Conservation (phyloP, 164 flowering plant species). For the Liquidambar formosana region DNA sequence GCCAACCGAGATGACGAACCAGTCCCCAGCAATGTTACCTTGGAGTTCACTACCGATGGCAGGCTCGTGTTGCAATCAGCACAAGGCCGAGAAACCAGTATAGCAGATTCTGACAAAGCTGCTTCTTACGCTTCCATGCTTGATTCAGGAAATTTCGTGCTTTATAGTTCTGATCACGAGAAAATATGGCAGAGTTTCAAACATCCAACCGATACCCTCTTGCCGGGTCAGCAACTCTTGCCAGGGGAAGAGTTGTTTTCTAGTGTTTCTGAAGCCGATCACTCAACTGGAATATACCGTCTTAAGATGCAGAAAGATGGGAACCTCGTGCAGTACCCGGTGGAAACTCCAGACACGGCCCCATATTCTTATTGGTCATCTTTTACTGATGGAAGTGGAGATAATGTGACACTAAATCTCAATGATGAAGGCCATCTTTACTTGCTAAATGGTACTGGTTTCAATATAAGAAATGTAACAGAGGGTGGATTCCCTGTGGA, state of each 20-base stretch:
- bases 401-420: conserved; percentile 16
- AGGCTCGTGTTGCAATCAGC: conserved; percentile 25
- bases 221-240: conserved; percentile 15
- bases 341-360: conserved; percentile 4
- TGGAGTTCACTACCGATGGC: conserved; percentile 29
- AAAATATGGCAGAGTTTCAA: conserved; percentile 41
- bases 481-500: not conserved
- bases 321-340: conserved; percentile 23
- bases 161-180: conserved; percentile 11
- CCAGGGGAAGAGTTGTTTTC: conserved; percentile 15
- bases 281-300: conserved; percentile 23
- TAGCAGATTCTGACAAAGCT: not conserved
- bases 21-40: conserved; percentile 23
- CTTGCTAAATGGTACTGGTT: conserved; percentile 14
- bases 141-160: conserved; percentile 41
- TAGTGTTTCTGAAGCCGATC: conserved; percentile 9
- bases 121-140: conserved; percentile 31
- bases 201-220: conserved; percentile 27
- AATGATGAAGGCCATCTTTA: conserved; percentile 24
- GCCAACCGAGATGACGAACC: conserved; percentile 28
- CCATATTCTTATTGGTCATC: conserved; percentile 24
- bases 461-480: conserved; percentile 1
- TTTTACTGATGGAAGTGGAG: conserved; percentile 3
- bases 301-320: conserved; percentile 30
- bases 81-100: not conserved